Percentiles rank a stretch among this genome's conserved stretches.
Evolutionary conservation across 495 filamentous ascomycete species (phyloP).

Genomic region (Rostrohypoxylon terebratum): DNA sequence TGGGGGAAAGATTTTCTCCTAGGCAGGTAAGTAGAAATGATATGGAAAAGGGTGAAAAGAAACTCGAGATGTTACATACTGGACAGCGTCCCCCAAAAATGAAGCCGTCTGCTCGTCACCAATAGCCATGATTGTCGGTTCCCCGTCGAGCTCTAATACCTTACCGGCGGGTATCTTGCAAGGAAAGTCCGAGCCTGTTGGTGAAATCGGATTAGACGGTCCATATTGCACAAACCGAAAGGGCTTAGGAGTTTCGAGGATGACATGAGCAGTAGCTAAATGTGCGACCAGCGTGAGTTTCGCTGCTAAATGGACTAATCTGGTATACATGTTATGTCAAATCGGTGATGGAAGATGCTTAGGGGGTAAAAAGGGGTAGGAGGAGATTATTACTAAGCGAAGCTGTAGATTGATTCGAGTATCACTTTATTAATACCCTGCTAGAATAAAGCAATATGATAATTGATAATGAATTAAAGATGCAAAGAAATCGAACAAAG

Average conservation of each 20-base stretch:
- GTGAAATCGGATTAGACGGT: constrained; percentile 32
- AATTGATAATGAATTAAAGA: neutral
- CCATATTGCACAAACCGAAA: constrained; percentile 42
- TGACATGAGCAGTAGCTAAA: constrained; percentile 27
- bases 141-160: constrained; percentile 52
- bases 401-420: neutral
- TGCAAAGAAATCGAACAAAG: neutral
- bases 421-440: neutral
- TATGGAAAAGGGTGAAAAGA: no score
- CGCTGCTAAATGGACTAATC: neutral
- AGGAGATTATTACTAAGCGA: neutral
- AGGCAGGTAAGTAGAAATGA: no score
- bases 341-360: neutral
- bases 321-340: constrained; percentile 22
- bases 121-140: constrained; percentile 58
- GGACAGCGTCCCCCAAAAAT: constrained; percentile 73
- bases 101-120: constrained; percentile 65
- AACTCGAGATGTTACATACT: constrained; percentile 46
- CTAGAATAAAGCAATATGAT: neutral
- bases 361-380: neutral
- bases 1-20: no score
- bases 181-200: constrained; percentile 75
- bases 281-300: constrained; percentile 6
- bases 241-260: constrained; percentile 40
- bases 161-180: constrained; percentile 70